Percentiles rank a stretch among this genome's conserved stretches.
phyloP scores from a whole-genome alignment of 129 eudicot genomes.

The Flaveria trinervia region DNA sequence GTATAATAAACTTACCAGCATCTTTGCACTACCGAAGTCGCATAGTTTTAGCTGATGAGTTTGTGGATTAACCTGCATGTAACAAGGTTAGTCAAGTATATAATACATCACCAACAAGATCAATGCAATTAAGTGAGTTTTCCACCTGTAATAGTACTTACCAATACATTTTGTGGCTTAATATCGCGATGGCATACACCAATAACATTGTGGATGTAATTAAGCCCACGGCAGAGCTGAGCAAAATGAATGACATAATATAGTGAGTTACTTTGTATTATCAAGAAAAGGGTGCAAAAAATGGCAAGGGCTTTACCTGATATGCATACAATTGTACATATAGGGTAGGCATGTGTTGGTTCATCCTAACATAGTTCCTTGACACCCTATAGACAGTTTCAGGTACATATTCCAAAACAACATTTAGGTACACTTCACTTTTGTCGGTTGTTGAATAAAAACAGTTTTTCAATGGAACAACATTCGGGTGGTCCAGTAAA shows the following conservation, averaged over 20 bases:
- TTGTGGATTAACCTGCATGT: constrained; percentile 81
- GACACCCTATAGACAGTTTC: constrained; percentile 90
- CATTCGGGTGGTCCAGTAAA: constrained; percentile 75
- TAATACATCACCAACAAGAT: constrained; percentile 14
- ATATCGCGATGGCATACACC: constrained; percentile 98
- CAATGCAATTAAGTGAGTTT: constrained; percentile 6
- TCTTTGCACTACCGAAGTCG: constrained; percentile 97
- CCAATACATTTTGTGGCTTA: constrained; percentile 92
- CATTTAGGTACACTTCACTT: constrained; percentile 88
- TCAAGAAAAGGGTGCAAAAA: not conserved
- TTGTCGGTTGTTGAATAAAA: constrained; percentile 88
- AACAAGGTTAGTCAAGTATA: not conserved
- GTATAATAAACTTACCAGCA: constrained; percentile 57
- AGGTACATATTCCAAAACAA: constrained; percentile 85
- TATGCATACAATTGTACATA: constrained; percentile 81
- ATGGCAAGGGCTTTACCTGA: constrained; percentile 26
- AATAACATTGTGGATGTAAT: constrained; percentile 83
- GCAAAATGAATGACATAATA: not conserved
- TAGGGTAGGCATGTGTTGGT: constrained; percentile 71
- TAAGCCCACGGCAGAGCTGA: constrained; percentile 88
- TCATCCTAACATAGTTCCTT: constrained; percentile 65
- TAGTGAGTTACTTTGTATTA: not conserved
- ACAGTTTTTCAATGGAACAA: constrained; percentile 70
- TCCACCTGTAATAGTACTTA: constrained; percentile 31
- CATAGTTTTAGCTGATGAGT: constrained; percentile 95